Conservation (phyloP, 2,329 filamentous ascomycete genomes). For the Torrubiella hemipterigena region DNA sequence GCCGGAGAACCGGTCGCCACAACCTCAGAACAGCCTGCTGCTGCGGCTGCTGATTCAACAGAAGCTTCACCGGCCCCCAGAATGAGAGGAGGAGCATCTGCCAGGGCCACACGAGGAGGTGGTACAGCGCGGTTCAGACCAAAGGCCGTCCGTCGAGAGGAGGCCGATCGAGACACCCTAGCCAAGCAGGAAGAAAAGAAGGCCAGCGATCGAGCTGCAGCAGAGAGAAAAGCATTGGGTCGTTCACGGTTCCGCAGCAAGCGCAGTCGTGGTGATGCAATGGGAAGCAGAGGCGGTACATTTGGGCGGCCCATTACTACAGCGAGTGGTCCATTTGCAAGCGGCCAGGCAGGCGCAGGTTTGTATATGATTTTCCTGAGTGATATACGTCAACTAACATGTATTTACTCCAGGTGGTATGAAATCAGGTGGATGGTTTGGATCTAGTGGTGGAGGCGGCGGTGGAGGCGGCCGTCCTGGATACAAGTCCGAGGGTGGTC, state of each 20-base stretch:
- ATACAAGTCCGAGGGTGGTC: slow-evolving; percentile 14
- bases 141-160: slow-evolving; percentile 36
- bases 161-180: slow-evolving; percentile 33
- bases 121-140: slow-evolving; percentile 30
- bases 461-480: no score
- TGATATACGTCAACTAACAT: slow-evolving; percentile 1
- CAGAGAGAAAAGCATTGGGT: slow-evolving; percentile 24
- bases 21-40: slow-evolving; percentile 7
- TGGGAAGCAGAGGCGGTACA: slow-evolving; percentile 28
- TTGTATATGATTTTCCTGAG: not conserved
- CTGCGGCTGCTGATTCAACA: slow-evolving; percentile 8
- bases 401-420: not conserved
- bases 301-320: slow-evolving; percentile 20
- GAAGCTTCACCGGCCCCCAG: slow-evolving; percentile 6
- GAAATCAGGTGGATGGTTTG: slow-evolving; percentile 2
- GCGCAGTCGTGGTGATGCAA: slow-evolving; percentile 30
- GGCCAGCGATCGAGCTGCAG: slow-evolving; percentile 25
- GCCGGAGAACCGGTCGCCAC: no score
- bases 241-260: slow-evolving; percentile 28
- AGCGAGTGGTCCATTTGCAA: slow-evolving; percentile 28
- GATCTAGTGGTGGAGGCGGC: slow-evolving; percentile 13
- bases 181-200: slow-evolving; percentile 32
- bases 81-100: slow-evolving; percentile 8
- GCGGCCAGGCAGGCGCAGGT: slow-evolving; percentile 10
- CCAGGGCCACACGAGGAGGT: slow-evolving; percentile 23